phyloP scores from a whole-genome alignment of 352 stramenopile genomes.

The Pythium dissimile region DNA sequence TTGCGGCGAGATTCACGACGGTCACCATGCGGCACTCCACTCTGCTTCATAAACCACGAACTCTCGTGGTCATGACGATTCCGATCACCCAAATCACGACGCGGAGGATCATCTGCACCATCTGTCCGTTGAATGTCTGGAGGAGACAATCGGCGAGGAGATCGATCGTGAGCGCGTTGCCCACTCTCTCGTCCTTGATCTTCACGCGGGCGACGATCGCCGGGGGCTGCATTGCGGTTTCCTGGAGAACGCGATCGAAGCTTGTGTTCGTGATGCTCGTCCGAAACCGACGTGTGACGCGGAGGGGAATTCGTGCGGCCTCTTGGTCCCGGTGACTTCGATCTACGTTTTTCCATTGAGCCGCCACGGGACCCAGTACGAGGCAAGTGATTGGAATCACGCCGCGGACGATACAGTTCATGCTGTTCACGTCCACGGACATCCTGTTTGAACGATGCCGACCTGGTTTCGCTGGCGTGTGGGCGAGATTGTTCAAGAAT shows the following conservation, averaged over 20 bases:
- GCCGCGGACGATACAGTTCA: neutral
- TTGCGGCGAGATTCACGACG: too few species aligned
- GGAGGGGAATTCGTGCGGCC: too few species aligned
- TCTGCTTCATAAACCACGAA: too few species aligned
- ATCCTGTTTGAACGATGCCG: neutral
- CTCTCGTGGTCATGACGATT: neutral
- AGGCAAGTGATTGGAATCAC: neutral
- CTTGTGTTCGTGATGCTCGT: too few species aligned
- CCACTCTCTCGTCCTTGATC: neutral
- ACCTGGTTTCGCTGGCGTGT: neutral
- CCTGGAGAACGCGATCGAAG: neutral
- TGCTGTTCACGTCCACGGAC: neutral
- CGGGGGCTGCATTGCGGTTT: neutral
- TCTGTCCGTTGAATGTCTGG: neutral
- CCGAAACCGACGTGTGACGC: too few species aligned
- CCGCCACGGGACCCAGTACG: too few species aligned
- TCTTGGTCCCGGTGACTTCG: too few species aligned
- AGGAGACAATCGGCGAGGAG: conserved; percentile 4
- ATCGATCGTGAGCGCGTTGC: neutral
- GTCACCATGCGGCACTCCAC: too few species aligned
- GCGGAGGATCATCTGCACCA: neutral
- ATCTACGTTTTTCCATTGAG: too few species aligned
- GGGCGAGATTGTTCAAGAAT: neutral
- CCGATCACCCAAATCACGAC: neutral
- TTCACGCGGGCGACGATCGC: conserved; percentile 4